These are phyloP conservation scores for Ascochyta clinopodiicola DNA, from an alignment of 2,329 filamentous ascomycete species.

Conservation along the genomic window DNA sequence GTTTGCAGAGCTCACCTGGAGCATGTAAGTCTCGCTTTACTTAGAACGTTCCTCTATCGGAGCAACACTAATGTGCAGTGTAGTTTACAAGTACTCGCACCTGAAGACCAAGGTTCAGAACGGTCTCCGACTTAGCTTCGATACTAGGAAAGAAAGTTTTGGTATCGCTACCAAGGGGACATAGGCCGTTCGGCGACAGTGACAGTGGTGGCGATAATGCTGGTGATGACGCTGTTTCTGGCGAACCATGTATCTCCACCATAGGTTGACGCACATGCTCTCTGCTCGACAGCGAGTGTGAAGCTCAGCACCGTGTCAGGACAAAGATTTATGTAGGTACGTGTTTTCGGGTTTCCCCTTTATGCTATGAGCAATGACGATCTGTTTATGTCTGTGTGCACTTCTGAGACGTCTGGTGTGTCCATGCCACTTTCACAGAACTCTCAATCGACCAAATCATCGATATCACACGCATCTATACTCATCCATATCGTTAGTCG, in stretches of 20 bases:
- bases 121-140: neutral
- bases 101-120: neutral
- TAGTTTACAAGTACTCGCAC: neutral
- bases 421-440: neutral
- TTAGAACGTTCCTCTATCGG: neutral
- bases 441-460: too few species aligned
- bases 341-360: neutral
- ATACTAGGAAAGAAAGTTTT: neutral
- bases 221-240: neutral
- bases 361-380: neutral
- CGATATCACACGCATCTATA: too few species aligned
- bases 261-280: too few species aligned
- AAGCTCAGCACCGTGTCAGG: neutral
- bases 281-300: too few species aligned
- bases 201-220: neutral
- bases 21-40: neutral
- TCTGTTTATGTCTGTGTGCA: neutral
- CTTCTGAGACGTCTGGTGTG: neutral
- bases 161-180: neutral
- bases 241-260: too few species aligned
- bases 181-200: neutral
- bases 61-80: neutral
- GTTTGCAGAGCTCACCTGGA: neutral
- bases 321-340: neutral
- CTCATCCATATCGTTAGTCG: neutral